phyloP scores from a whole-genome alignment of 345 rosid species.

The Hibiscus syriacus region DNA sequence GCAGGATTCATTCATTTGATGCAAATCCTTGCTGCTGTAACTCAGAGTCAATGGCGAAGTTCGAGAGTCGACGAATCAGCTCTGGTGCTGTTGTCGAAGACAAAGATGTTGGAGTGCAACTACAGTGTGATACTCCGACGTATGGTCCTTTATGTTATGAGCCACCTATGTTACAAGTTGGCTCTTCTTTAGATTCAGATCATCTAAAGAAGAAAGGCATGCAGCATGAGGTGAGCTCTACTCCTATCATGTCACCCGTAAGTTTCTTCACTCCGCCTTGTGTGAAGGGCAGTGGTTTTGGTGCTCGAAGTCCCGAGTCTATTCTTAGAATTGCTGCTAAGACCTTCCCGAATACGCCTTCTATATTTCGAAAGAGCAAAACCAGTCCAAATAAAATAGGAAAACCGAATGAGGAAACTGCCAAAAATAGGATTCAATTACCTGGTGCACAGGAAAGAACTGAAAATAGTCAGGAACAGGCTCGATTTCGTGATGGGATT shows the following conservation, averaged over 20 bases:
- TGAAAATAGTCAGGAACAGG: neutral
- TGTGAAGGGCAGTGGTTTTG: constrained; percentile 32
- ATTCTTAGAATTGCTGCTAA: neutral
- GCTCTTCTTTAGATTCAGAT: constrained; percentile 29
- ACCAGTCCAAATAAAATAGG: neutral
- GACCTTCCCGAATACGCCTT: neutral
- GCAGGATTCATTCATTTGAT: constrained; percentile 22
- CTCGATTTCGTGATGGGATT: neutral
- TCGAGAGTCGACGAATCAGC: constrained; percentile 23
- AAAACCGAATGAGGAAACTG: neutral
- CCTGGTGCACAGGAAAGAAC: neutral
- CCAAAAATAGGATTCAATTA: neutral
- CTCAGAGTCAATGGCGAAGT: constrained; percentile 29
- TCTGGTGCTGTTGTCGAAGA: constrained; percentile 18
- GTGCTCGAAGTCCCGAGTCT: neutral
- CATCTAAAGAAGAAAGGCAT: constrained; percentile 16
- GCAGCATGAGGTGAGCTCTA: constrained; percentile 30
- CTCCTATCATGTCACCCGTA: constrained; percentile 50
- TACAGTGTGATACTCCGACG: constrained; percentile 29
- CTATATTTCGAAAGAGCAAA: neutral
- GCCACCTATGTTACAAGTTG: constrained; percentile 37
- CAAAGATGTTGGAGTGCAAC: constrained; percentile 18
- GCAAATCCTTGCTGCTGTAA: constrained; percentile 23
- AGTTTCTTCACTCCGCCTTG: constrained; percentile 80
- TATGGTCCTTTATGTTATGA: constrained; percentile 47